These are phyloP conservation scores for Penicillium sp. DNA, from an alignment of 2,329 filamentous ascomycete genomes.

Conservation along the genomic window DNA sequence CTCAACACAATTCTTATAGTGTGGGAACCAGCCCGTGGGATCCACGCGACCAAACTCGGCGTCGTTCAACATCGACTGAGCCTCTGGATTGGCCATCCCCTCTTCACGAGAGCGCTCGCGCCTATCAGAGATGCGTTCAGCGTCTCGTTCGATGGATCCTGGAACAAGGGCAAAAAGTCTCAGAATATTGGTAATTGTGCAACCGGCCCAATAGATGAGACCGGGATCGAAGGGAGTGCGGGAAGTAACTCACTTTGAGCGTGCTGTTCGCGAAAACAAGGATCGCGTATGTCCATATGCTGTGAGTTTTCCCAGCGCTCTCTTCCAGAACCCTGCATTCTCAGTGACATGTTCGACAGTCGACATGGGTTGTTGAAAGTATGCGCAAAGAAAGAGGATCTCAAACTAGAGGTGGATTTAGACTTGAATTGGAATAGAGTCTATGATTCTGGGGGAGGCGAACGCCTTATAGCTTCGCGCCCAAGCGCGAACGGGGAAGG, in stretches of 20 bases:
- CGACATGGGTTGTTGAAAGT: slow-evolving; percentile 20
- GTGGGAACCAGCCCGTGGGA: slow-evolving; percentile 86
- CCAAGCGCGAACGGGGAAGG: slow-evolving; percentile 11
- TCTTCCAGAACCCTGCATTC: slow-evolving; percentile 31
- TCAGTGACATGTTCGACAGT: slow-evolving; percentile 28
- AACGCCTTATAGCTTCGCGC: slow-evolving; percentile 18
- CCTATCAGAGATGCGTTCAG: slow-evolving; percentile 30
- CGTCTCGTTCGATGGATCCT: slow-evolving; percentile 29
- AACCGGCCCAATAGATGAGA: slow-evolving; percentile 37
- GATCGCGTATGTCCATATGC: slow-evolving; percentile 29
- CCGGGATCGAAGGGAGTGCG: neutral
- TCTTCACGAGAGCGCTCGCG: slow-evolving; percentile 15
- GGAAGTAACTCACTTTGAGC: slow-evolving; percentile 28
- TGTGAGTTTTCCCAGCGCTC: slow-evolving; percentile 32
- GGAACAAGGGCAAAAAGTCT: slow-evolving; percentile 15
- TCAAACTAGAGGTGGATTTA: slow-evolving; percentile 4
- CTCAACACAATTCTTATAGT: slow-evolving; percentile 78
- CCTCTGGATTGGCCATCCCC: slow-evolving; percentile 14
- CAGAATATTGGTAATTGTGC: slow-evolving; percentile 64
- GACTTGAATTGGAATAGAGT: neutral
- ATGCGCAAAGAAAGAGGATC: neutral
- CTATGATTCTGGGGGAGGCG: slow-evolving; percentile 7
- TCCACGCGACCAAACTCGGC: slow-evolving; percentile 47
- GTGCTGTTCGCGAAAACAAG: slow-evolving; percentile 24
- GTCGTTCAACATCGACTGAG: slow-evolving; percentile 11